These are phyloP conservation scores for Trametes polyzona DNA, from an alignment of 1,284 basidiomycete genomes.

Conservation along the genomic window DNA sequence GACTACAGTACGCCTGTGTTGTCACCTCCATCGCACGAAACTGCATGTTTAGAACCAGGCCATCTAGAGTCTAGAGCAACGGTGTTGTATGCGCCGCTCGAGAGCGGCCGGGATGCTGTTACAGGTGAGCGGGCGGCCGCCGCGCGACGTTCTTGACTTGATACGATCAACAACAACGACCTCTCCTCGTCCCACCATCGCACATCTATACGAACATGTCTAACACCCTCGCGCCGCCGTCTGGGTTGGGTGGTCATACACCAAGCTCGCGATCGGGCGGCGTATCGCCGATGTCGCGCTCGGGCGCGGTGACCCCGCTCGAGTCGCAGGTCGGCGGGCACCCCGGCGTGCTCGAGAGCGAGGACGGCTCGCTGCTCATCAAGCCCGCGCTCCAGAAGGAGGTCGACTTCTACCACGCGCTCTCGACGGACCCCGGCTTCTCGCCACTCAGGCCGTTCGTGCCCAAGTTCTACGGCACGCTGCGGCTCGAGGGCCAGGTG, in stretches of 20 bases:
- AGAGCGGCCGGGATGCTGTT: too few relatives aligned
- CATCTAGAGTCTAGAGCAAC: too few relatives aligned
- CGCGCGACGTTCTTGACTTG: too few relatives aligned
- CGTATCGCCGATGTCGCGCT: background rate
- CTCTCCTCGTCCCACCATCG: background rate
- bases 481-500: constrained; percentile 68
- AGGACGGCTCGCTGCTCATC: constrained; percentile 82
- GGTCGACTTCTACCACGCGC: constrained; percentile 78
- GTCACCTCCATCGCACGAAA: too few relatives aligned
- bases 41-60: too few relatives aligned
- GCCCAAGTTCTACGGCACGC: constrained; percentile 78
- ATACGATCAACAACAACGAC: constrained; percentile 24
- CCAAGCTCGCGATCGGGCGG: too few relatives aligned
- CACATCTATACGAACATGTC: constrained; percentile 4
- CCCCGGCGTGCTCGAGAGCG: constrained; percentile 72
- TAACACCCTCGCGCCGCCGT: background rate
- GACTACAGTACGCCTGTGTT: too few relatives aligned
- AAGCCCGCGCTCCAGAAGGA: constrained; percentile 81
- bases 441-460: constrained; percentile 57
- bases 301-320: constrained; percentile 35
- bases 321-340: constrained; percentile 88
- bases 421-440: constrained; percentile 49
- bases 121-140: too few relatives aligned
- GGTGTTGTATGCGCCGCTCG: too few relatives aligned
- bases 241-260: background rate